A percentile compares a stretch with the other conserved stretches of the same genome.
Evolutionary conservation across 2,329 filamentous ascomycete genomes (phyloP).

Genomic region (Hymenoscyphus scutula): DNA sequence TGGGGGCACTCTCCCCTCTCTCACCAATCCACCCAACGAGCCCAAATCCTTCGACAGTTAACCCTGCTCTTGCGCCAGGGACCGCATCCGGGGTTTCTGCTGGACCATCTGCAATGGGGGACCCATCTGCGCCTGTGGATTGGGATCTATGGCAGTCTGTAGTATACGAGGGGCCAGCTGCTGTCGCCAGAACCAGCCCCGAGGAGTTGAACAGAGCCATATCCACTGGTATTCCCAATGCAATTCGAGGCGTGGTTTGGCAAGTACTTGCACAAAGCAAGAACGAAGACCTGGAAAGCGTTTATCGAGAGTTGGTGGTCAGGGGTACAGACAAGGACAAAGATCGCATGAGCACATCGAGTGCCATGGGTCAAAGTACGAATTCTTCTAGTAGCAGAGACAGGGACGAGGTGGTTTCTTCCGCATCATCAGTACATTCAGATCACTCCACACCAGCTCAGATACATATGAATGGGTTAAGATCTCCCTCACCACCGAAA

Average conservation of each 20-base stretch:
- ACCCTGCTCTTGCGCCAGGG: constrained; percentile 73
- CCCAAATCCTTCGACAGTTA: constrained; percentile 62
- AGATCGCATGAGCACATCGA: constrained; percentile 50
- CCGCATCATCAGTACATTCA: constrained; percentile 81
- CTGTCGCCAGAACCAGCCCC: constrained; percentile 80
- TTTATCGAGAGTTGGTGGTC: constrained; percentile 79
- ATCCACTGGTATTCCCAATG: constrained; percentile 87
- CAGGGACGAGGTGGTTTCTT: constrained; percentile 69
- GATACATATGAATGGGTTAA: constrained; percentile 52
- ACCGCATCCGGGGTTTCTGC: constrained; percentile 80
- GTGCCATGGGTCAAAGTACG: constrained; percentile 49
- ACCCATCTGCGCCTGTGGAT: constrained; percentile 72
- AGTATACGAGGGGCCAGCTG: constrained; percentile 89
- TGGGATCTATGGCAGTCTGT: constrained; percentile 98
- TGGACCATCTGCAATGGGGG: constrained; percentile 67
- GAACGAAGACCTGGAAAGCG: constrained; percentile 79
- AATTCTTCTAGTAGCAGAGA: constrained; percentile 57
- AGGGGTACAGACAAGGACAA: constrained; percentile 80
- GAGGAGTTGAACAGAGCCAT: constrained; percentile 90
- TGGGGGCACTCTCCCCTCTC: constrained; percentile 43
- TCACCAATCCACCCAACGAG: constrained; percentile 33
- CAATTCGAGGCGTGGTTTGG: constrained; percentile 98
- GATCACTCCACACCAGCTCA: constrained; percentile 64
- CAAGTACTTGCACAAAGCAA: constrained; percentile 95
- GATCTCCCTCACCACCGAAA: constrained; percentile 57